Evolutionary conservation across 768 basidiomycete genomes (phyloP), one percentile per base, ranked within the genome.

Genomic region (Tremella mesenterica): DNA sequence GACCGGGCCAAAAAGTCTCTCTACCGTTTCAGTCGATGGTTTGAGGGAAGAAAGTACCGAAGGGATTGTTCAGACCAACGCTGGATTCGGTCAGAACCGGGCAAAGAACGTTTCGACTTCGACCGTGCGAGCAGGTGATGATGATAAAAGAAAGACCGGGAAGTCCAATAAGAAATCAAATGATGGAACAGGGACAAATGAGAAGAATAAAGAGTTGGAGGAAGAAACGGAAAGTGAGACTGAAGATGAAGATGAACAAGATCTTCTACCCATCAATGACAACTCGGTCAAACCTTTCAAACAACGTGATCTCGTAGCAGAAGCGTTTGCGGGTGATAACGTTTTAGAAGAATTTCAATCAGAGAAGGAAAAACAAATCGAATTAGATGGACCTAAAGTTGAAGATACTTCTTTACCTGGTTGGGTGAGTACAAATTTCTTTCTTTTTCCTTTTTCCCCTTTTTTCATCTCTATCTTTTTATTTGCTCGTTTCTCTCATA

Each of bases 301-400:
- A 70, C 93, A 97, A 72, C 79, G 88, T 33, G 90, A 97, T 60
- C 77, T 97, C 12, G 91, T 99, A 12, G 87, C 91, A 1, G 82
- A 83, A 50, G 95, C 95, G 0, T 99, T 99, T 76, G 93, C 92
- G 1, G 92, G 90, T 2, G 95, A 99, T 72, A 88, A 97, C 59
- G 93, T 97, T 28, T 83, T 95, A 5, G 83, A 86, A 74, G 85
- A 86, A 50, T 99, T 99, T 66, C 84, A 83, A 60, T 84, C 84
- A 54, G 81, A 82, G 31, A 97, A 97, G 72, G 79, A 80, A 44
- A 79, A 79, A 39, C 88, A 91, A 74, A 83, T 88, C 16, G 84
- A 86, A 36, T 81, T 80, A 20, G 91, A 96, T 70, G 92, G 91
- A 1, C 92, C 95, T 0, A 79, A 77, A 34, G 84, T 87, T 57